phyloP scores from a whole-genome alignment of 2,329 filamentous ascomycete species.

The Amauroascus verrucosus region DNA sequence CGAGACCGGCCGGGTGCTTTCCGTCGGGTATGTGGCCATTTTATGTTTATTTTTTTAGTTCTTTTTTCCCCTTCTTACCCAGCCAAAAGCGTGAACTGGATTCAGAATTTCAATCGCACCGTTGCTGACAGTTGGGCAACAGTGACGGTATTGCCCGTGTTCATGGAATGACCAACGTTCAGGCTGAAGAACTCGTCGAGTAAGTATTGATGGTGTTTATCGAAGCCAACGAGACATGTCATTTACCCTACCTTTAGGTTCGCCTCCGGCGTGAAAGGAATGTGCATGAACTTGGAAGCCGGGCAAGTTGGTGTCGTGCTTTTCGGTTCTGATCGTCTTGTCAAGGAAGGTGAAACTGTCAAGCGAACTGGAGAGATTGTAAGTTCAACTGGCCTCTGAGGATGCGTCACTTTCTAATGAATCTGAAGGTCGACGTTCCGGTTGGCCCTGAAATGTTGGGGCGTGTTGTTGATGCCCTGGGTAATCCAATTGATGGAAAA shows the following conservation, averaged over 20 bases:
- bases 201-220: slow-evolving; percentile 48
- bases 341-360: slow-evolving; percentile 98
- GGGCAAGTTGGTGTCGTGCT: slow-evolving; percentile 99
- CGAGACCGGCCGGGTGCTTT: slow-evolving; percentile 97
- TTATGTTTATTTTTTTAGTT: not conserved
- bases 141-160: slow-evolving; percentile 99
- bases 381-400: slow-evolving; percentile 37
- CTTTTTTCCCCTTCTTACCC: not conserved
- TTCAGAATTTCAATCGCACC: too few relatives aligned
- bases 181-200: slow-evolving; percentile 99
- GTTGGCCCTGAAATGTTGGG: slow-evolving; percentile 88
- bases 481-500: slow-evolving; percentile 99
- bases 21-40: slow-evolving; percentile 64
- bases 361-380: slow-evolving; percentile 99
- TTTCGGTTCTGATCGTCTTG: slow-evolving; percentile 99
- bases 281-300: slow-evolving; percentile 99
- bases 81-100: too few relatives aligned
- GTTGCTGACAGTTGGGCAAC: slow-evolving; percentile 20
- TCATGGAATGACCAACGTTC: slow-evolving; percentile 98
- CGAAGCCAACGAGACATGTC: slow-evolving; percentile 15
- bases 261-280: slow-evolving; percentile 98
- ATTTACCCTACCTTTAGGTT: slow-evolving; percentile 53
- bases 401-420: not conserved
- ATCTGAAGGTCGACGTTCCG: slow-evolving; percentile 76
- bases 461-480: slow-evolving; percentile 96